A percentile compares a stretch with the other conserved stretches of the same genome.
Conservation (phyloP, 257 asterid genomes). For the Plantago ovata region DNA sequence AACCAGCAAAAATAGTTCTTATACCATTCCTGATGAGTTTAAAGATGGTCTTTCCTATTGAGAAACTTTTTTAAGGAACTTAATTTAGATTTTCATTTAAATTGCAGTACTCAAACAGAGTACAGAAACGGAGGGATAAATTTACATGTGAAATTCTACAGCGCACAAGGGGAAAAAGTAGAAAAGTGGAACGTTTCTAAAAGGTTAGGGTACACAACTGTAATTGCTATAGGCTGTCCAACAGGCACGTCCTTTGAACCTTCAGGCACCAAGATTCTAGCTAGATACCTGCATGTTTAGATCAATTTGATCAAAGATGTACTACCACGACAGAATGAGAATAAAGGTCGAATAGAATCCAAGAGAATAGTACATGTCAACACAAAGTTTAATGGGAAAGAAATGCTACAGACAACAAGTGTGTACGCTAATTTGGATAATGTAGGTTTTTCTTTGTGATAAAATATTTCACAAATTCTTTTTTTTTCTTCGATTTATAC, state of each 20-base stretch:
- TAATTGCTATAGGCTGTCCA: conserved; percentile 93
- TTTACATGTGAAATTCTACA: conserved; percentile 9
- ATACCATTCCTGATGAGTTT: conserved; percentile 18
- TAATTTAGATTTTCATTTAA: conserved; percentile 8
- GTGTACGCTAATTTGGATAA: background rate
- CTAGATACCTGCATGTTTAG: conserved; percentile 63
- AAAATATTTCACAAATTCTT: background rate
- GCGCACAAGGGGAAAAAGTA: conserved; percentile 16
- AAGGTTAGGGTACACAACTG: conserved; percentile 52
- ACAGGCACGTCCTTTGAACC: conserved; percentile 98
- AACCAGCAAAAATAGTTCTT: conserved; percentile 36
- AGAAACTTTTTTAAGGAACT: background rate
- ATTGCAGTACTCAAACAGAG: conserved; percentile 19
- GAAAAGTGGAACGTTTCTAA: conserved; percentile 19
- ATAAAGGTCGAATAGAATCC: background rate
- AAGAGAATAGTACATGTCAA: background rate
- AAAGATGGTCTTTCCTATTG: conserved; percentile 15
- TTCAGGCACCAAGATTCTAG: conserved; percentile 90
- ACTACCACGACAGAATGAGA: background rate
- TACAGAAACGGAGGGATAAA: conserved; percentile 7
- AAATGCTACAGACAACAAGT: conserved; percentile 3
- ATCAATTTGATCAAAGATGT: conserved; percentile 15
- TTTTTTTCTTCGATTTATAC: background rate
- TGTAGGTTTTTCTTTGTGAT: background rate
- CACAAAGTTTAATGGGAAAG: background rate